Evolutionary conservation across 2,329 filamentous ascomycete genomes (phyloP).

Genomic region (Trichoderma lentiforme): DNA sequence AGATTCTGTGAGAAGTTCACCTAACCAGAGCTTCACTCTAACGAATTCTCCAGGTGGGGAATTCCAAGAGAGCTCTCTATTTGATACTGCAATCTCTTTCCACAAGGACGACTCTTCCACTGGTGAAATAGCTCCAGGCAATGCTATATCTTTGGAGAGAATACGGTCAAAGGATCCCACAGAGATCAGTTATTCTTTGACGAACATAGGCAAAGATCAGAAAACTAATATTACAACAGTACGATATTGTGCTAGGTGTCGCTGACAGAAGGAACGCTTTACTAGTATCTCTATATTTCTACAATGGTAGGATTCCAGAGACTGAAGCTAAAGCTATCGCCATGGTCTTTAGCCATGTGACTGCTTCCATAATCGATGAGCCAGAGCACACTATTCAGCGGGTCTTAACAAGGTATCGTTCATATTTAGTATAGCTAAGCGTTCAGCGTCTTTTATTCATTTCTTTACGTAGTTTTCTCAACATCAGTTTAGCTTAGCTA

Average conservation of each 20-base stretch:
- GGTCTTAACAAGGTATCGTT: neutral
- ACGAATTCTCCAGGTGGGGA: neutral
- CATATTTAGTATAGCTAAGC: neutral
- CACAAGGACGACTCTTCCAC: neutral
- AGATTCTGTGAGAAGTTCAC: neutral
- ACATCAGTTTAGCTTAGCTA: too few species aligned
- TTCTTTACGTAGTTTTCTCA: too few species aligned
- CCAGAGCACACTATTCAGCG: neutral
- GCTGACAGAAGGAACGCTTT: neutral
- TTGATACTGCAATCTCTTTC: neutral
- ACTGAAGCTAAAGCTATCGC: neutral
- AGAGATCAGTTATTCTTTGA: neutral
- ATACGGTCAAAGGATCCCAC: neutral
- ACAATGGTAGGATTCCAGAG: neutral
- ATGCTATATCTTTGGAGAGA: neutral
- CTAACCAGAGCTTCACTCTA: neutral
- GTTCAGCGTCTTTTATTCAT: neutral
- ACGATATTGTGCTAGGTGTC: neutral
- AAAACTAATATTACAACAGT: neutral
- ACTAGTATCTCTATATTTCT: neutral
- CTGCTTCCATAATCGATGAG: neutral
- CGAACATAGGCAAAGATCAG: neutral
- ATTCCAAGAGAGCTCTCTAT: neutral
- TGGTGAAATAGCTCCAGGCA: neutral
- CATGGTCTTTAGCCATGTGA: neutral